Base-by-base conservation (phyloP, 345 rosid species). In the Eucalyptus viminalis region DNA sequence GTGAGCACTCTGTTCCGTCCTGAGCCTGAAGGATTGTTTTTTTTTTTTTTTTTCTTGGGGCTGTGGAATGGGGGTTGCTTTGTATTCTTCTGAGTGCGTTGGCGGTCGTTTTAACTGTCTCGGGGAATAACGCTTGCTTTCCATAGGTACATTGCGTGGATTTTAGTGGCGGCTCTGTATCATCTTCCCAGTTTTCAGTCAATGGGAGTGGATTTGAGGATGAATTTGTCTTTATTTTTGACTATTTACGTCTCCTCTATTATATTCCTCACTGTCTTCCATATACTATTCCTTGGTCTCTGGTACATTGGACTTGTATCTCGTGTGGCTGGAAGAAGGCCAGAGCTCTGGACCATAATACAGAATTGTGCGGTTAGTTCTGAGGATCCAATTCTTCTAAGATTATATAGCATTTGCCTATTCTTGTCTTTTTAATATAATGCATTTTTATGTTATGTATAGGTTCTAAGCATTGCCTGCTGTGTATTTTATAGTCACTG, bases 121-220 rank as follows among this genome's bases (percentile, higher is more conserved):
- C 14, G 47, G 27, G 34, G 47, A 40, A 21, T 40, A 76, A 76
- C 86, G 87, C 45, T 88, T 80, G 47, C 29, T 25, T 88, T 92
- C 37, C 92, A 92, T 91, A 98, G 99, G 99, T 98, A 98, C 92
- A 95, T 97, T 86, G 98, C 96, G 83, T 98, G 99, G 99, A 97
- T 98, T 95, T 95, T 96, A 92, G 95, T 97, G 91, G 99, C 99
- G 54, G 98, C 99, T 92, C 65, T 98, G 93, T 98, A 98, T 92
- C 99, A 98, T 92, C 98, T 98, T 91, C 99, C 99, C 86, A 98
- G 99, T 94, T 97, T 98, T 93, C 99, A 95, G 94, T 97, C 99
- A 86, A 98, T 98, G 99, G 99, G 99, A 91, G 93, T 98, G 90
- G 99, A 98, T 93, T 87, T 98, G 97, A 97, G 99, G 96, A 98